Evolutionary conservation across 441 rosid genomes (phyloP).

Genomic region (Populus hybrid): DNA sequence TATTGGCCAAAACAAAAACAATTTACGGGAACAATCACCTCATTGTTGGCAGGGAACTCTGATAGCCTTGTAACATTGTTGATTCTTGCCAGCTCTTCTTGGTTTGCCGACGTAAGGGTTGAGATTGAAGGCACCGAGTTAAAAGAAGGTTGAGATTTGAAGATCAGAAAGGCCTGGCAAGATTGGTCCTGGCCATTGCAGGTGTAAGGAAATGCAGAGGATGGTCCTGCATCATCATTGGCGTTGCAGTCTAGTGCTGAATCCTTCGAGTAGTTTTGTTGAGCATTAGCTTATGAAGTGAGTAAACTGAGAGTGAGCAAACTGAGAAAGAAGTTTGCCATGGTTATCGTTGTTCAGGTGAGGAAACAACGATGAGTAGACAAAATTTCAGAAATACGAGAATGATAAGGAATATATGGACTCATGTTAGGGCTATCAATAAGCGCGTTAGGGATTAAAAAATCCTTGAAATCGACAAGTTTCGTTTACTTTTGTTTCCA

Average conservation of each 20-base stretch:
- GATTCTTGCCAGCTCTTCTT: conserved; percentile 27
- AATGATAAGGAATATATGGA: background rate
- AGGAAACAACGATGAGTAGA: background rate
- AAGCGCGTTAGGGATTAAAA: conserved; percentile 9
- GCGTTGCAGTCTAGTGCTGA: conserved; percentile 20
- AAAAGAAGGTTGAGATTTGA: conserved; percentile 35
- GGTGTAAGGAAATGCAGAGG: conserved; percentile 36
- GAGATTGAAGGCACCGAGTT: conserved; percentile 36
- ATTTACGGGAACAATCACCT: conserved; percentile 44
- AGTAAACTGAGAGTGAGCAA: conserved; percentile 3
- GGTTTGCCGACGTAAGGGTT: conserved; percentile 34
- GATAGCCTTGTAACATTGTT: conserved; percentile 33
- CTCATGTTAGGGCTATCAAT: background rate
- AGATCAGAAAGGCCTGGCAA: conserved; percentile 45
- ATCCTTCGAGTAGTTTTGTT: conserved; percentile 30
- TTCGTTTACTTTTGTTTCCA: background rate
- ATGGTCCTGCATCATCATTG: conserved; percentile 24
- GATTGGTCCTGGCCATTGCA: conserved; percentile 28
- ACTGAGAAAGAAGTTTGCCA: conserved; percentile 16
- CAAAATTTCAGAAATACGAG: background rate
- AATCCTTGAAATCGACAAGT: background rate
- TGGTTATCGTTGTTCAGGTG: background rate
- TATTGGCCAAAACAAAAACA: conserved; percentile 40
- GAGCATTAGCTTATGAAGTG: conserved; percentile 12
- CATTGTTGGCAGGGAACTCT: conserved; percentile 28